phyloP scores from a whole-genome alignment of 805 yeast genomes.

The Metschnikowia corniflorae region DNA sequence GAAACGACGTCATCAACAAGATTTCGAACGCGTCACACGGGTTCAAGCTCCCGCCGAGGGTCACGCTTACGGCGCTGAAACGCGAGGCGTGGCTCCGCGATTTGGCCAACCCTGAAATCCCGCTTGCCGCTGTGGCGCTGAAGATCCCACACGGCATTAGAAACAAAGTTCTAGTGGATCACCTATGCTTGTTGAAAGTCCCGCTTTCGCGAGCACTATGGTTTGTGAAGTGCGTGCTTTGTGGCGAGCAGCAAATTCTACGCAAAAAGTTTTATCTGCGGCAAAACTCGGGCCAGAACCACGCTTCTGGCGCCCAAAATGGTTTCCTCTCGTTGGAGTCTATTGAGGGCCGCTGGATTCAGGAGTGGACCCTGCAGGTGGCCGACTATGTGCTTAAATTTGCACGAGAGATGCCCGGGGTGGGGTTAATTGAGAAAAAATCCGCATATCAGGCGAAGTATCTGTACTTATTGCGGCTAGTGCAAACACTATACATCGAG shows the following conservation, averaged over 20 bases:
- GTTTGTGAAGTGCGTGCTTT: slow-evolving; percentile 85
- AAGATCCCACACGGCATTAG: slow-evolving; percentile 90
- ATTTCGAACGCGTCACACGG: slow-evolving; percentile 31
- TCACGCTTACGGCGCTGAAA: slow-evolving; percentile 83
- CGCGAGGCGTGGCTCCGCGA: slow-evolving; percentile 83
- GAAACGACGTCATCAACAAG: slow-evolving; percentile 41
- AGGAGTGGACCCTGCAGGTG: slow-evolving; percentile 89
- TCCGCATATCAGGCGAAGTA: slow-evolving; percentile 48
- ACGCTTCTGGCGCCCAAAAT: slow-evolving; percentile 7
- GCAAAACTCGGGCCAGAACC: slow-evolving; percentile 3
- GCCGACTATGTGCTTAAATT: slow-evolving; percentile 54
- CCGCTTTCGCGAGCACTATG: slow-evolving; percentile 85
- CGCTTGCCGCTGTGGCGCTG: slow-evolving; percentile 64
- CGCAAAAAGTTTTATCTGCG: slow-evolving; percentile 29
- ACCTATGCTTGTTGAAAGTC: slow-evolving; percentile 59
- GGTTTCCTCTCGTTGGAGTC: slow-evolving; percentile 19
- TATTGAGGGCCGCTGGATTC: slow-evolving; percentile 62
- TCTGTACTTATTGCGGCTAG: slow-evolving; percentile 55
- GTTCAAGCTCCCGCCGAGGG: slow-evolving; percentile 82
- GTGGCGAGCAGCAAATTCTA: slow-evolving; percentile 45
- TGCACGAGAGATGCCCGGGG: slow-evolving; percentile 36
- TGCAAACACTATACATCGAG: slow-evolving; percentile 66
- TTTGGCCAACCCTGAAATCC: slow-evolving; percentile 62
- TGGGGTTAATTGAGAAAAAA: slow-evolving; percentile 28
- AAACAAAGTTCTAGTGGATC: slow-evolving; percentile 69